Evolutionary conservation across 2,329 filamentous ascomycete genomes (phyloP).

Genomic region (Chrysoporthe austroafricana): DNA sequence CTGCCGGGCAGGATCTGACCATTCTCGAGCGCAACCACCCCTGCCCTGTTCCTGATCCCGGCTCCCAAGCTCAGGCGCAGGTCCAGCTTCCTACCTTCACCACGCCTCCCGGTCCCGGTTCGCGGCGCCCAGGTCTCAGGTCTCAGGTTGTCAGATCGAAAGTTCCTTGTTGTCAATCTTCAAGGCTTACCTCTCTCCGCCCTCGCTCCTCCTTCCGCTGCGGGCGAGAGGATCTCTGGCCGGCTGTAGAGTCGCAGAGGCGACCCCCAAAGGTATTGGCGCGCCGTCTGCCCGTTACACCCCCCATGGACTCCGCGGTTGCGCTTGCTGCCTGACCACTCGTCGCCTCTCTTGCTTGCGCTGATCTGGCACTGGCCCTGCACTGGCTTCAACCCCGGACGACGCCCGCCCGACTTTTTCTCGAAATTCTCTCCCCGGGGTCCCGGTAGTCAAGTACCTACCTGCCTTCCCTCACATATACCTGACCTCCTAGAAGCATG

Average conservation of each 20-base stretch:
- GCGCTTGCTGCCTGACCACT: constrained; percentile 40
- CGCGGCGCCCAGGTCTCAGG: constrained; percentile 19
- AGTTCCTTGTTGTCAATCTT: constrained; percentile 27
- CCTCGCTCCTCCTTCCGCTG: constrained; percentile 17
- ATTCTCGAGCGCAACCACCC: constrained; percentile 24
- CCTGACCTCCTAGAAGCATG: constrained; percentile 54
- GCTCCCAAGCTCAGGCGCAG: constrained; percentile 20
- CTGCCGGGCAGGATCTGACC: constrained; percentile 20
- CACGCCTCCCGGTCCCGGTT: constrained; percentile 22
- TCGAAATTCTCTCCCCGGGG: constrained; percentile 18
- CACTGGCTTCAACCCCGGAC: not conserved
- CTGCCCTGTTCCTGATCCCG: constrained; percentile 22
- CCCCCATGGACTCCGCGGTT: constrained; percentile 36
- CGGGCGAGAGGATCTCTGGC: constrained; percentile 21
- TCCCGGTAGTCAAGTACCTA: constrained; percentile 40
- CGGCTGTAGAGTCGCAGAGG: constrained; percentile 19
- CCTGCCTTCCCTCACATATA: constrained; percentile 37
- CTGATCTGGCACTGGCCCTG: constrained; percentile 28
- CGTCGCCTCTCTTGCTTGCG: constrained; percentile 30
- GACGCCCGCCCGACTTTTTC: constrained; percentile 16
- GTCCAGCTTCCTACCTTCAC: constrained; percentile 20
- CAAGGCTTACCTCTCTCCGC: constrained; percentile 15
- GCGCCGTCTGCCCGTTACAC: not conserved
- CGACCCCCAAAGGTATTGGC: constrained; percentile 4
- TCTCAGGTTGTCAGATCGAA: constrained; percentile 24